A percentile compares a stretch with the other conserved stretches of the same genome.
Conservation (phyloP, 2,329 filamentous ascomycete species). For the Pezicula radicicola region DNA sequence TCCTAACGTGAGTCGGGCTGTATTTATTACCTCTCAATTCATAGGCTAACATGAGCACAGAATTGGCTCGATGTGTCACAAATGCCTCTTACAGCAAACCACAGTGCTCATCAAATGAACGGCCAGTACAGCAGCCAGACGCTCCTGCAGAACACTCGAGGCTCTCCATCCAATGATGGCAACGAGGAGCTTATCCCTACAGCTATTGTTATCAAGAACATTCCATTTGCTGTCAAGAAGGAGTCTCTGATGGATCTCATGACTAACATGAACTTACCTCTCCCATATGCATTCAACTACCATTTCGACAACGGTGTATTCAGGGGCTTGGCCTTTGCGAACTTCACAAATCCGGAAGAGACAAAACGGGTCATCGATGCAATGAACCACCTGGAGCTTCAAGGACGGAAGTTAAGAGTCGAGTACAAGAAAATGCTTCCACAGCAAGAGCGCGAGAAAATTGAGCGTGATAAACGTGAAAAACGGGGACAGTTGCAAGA, state of each 20-base stretch:
- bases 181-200: constrained; percentile 90
- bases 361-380: constrained; percentile 88
- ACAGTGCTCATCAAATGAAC: constrained; percentile 36
- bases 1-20: constrained; percentile 62
- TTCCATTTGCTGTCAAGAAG: constrained; percentile 97
- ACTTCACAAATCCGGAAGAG: constrained; percentile 94
- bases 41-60: constrained; percentile 33
- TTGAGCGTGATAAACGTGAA: constrained; percentile 95
- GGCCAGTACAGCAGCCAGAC: constrained; percentile 30
- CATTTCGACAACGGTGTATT: constrained; percentile 99
- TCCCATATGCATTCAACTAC: constrained; percentile 99
- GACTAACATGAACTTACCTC: constrained; percentile 88
- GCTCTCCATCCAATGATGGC: constrained; percentile 13
- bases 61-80: constrained; percentile 60
- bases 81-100: constrained; percentile 39
- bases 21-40: constrained; percentile 13
- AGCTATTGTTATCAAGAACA: constrained; percentile 99
- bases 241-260: constrained; percentile 91
- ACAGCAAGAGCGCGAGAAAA: constrained; percentile 87
- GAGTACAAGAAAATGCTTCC: constrained; percentile 99
- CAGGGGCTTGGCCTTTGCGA: constrained; percentile 92
- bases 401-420: constrained; percentile 89
- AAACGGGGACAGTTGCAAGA: constrained; percentile 94
- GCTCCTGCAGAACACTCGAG: constrained; percentile 13
- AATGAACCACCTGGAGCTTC: constrained; percentile 94